Conservation (phyloP, 2,329 filamentous ascomycete genomes). For the Verticillium nonalfalfae region DNA sequence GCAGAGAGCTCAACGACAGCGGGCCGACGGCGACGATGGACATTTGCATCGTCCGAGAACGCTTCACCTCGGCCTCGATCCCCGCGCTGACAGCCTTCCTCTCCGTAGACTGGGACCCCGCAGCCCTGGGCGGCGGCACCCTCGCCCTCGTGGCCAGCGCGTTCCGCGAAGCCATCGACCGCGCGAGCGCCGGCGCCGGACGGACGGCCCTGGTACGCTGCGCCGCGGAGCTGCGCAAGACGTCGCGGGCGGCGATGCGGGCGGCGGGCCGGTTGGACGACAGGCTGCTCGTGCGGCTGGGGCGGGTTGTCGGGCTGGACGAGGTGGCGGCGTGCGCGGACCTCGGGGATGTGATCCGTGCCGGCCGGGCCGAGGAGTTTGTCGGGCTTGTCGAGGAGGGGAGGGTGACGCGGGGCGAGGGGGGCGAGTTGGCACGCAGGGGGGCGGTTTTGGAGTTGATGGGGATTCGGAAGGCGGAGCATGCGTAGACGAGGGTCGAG, state of each 20-base stretch:
- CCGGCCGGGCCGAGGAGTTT: not conserved
- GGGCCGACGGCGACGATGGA: too few relatives aligned
- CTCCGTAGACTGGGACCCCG: slow-evolving; percentile 5
- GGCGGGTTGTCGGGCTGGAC: slow-evolving; percentile 1
- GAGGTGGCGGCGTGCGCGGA: slow-evolving; percentile 4
- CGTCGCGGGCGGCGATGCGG: not conserved
- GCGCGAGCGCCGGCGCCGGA: not conserved
- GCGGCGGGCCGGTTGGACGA: slow-evolving; percentile 1
- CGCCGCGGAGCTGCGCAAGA: slow-evolving; percentile 4
- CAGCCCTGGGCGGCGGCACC: not conserved
- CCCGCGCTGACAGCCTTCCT: slow-evolving; percentile 5
- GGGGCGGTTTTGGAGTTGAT: slow-evolving; percentile 4
- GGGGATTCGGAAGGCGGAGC: not conserved
- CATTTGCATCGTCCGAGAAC: not conserved
- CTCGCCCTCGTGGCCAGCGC: not conserved
- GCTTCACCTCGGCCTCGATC: not conserved
- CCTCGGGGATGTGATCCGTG: not conserved
- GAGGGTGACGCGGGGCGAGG: not conserved
- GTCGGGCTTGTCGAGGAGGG: slow-evolving; percentile 3
- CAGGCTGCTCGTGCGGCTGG: slow-evolving; percentile 1
- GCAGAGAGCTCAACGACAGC: not conserved
- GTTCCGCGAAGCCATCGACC: slow-evolving; percentile 2
- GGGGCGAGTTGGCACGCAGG: not conserved
- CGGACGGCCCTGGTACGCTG: not conserved
- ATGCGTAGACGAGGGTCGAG: not conserved